Percentiles rank a stretch among this genome's conserved stretches.
phyloP scores from a whole-genome alignment of 495 filamentous ascomycete species.

The Annulohypoxylon moriforme region DNA sequence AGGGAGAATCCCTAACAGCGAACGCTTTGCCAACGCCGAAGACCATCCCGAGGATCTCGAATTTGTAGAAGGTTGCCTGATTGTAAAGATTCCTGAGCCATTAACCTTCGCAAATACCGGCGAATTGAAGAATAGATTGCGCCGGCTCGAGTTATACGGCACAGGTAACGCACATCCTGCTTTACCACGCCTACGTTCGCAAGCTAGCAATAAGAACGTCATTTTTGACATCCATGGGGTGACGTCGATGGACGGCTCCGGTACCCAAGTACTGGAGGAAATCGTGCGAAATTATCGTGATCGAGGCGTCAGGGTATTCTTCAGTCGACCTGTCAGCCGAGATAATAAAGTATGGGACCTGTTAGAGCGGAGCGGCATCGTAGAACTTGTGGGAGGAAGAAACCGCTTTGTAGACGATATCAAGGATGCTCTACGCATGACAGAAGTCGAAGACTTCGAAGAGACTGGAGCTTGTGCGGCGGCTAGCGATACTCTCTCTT shows the following conservation, averaged over 20 bases:
- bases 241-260: slow-evolving; percentile 89
- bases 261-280: slow-evolving; percentile 89
- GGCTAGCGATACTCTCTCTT: slow-evolving; percentile 36
- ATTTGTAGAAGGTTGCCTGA: slow-evolving; percentile 89
- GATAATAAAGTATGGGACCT: slow-evolving; percentile 74
- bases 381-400: slow-evolving; percentile 79
- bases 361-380: slow-evolving; percentile 83
- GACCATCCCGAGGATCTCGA: slow-evolving; percentile 79
- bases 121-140: slow-evolving; percentile 83
- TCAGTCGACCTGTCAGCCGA: slow-evolving; percentile 76
- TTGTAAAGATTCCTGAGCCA: slow-evolving; percentile 97
- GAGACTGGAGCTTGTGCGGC: slow-evolving; percentile 39
- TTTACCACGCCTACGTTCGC: slow-evolving; percentile 76
- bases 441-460: slow-evolving; percentile 70
- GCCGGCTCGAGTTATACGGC: slow-evolving; percentile 88
- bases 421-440: slow-evolving; percentile 81
- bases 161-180: slow-evolving; percentile 86
- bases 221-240: slow-evolving; percentile 98
- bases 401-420: slow-evolving; percentile 84
- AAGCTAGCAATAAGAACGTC: slow-evolving; percentile 84
- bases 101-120: slow-evolving; percentile 98
- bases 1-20: slow-evolving; percentile 84
- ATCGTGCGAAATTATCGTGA: slow-evolving; percentile 83
- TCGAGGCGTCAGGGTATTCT: slow-evolving; percentile 83
- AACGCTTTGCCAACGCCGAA: slow-evolving; percentile 90